Base-by-base conservation (phyloP, 768 basidiomycete species). In the Rhizopogon vulgaris region DNA sequence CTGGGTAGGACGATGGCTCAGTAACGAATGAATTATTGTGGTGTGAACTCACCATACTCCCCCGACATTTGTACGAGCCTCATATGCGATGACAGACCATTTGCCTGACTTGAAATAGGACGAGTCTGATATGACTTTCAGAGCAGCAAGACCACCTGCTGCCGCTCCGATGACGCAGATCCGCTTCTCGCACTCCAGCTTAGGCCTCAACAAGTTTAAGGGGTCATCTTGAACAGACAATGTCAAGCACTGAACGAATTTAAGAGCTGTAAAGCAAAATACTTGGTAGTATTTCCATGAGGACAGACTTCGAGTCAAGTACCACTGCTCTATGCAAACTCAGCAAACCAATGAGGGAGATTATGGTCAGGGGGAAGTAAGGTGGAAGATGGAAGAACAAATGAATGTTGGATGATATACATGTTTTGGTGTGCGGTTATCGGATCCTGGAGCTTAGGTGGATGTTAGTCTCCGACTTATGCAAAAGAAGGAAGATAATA, bases 151-250 rank as follows among this genome's bases (percentile, higher is more conserved):
- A 6, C 91, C 90, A 15, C 76, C 75, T n/a, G 88, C 75, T 11
- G 90, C 90, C 15, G 78, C 87, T 4, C 90, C 90, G 38, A 92
- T 78, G 42, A 92, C 72, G 52, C 84, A 82, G 51, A 90, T 85
- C 14, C 67, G 68, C 49, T 71, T 72, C 24, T 49, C 49, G n/a
- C 48, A 32, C 22, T 42, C 28, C 14, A 8, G 22, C 30, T 45
- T 8, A 15, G 32, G 18, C 18, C 12, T 14, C 32, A 24, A 32
- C 14, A 24, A 34, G 32, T 46, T 18, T 6, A 3, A 9, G 8
- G 30, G 45, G 32, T 22, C 14, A 24, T 32, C 45, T 46, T 22
- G 8, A 34, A 46, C 14, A 30, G 14, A 34, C 15, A 9, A 14
- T 3, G 9, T 46, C 24, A 14, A 22, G 18, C 45, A 15, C 12